Base-by-base conservation (phyloP, 371 early-diverging fungal species). In the Saksenaea oblongispora region DNA sequence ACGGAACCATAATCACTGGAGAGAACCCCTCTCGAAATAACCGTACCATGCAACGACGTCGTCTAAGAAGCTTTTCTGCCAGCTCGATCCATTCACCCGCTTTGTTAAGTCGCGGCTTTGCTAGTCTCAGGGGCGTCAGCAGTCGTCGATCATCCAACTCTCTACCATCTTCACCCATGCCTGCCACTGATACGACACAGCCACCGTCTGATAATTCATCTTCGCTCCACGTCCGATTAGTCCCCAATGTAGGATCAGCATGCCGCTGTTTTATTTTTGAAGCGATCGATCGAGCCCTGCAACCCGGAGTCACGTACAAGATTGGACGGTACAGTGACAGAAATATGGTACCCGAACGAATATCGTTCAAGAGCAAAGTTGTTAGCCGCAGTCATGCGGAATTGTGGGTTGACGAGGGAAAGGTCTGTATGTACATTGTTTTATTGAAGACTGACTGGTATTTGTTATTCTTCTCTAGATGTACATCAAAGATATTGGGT, bases 341-440 rank as follows among this genome's bases (percentile, higher is more conserved):
- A 70, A 87, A 85, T 27, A 54, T 58, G 31, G 58, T 67, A 14
- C 76, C 84, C 42, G 89, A 89, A 69, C 81, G 92, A 28, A 83
- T 94, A 39, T 89, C 93, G 11, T 98, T 98, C 84, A 91, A 92
- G 71, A 89, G 90, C 72, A 97, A 98, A 69, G 98, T 98, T 34
- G 96, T 98, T 15, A 89, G 90, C 54, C 87, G 98, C 42, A 87
- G 87, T 54, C 98, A 98, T 78, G 96, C 96, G 11, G 96, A 98
- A 78, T 71, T 98, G 17, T 96, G 94, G 93, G 80, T 90, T 34
- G 83, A 85, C 56, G 54, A 57, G 39, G 91, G 91, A 3, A 47
- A 47, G 51, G 51, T 47, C 7, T 17, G 35, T 24, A 34, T 28
- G 59, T 27, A 18, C 34, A 14, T 34, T 18, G 14, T 28, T 54